Base-by-base conservation (phyloP, 441 rosid species). In the Dalechampia spathulata region DNA sequence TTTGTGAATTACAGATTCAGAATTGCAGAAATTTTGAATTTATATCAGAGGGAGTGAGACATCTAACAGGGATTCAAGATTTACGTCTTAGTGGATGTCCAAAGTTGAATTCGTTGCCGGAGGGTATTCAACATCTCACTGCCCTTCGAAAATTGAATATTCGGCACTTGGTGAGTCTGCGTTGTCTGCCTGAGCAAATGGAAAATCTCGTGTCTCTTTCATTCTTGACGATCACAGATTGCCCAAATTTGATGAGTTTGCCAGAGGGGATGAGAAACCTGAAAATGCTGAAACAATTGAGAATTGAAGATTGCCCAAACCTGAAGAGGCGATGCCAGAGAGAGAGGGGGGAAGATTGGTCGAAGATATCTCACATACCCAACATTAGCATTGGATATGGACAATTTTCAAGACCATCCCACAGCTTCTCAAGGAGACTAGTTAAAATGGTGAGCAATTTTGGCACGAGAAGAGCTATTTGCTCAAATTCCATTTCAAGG, bases 331-430 rank as follows among this genome's bases (percentile, higher is more conserved):
- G 39, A 9, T 61, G 65, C 51, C 2, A 22, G 37, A 61, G 3
- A 50, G 57, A 23, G 7, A 36, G 42, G n/a, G 58, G 49, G 6
- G 2, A 49, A 39, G 62, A 61, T 37, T 59, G 64, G 64, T 60
- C 62, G 0, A 49, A 60, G 26, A 66, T 66, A 48, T 53, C 58
- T 37, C 66, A 66, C 26, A 55, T 49, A 21, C 57, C 58, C 7
- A 1, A 0, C 21, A 32, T 55, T 26, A 1, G 23, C 9, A 30
- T 56, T 3, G 5, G 8, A 26, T 44, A n/a, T n/a, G n/a, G n/a
- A n/a, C n/a, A n/a, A n/a, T n/a, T n/a, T n/a, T n/a, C n/a, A n/a
- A n/a, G n/a, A n/a, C n/a, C n/a, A n/a, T n/a, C n/a, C n/a, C n/a
- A n/a, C 26, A 41, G 39, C 39, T 6, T 5, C 34, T 4, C 4